Percentiles rank a stretch among this genome's conserved stretches.
phyloP scores from a whole-genome alignment of 345 rosid species.

The Eucalyptus guilfoylei region DNA sequence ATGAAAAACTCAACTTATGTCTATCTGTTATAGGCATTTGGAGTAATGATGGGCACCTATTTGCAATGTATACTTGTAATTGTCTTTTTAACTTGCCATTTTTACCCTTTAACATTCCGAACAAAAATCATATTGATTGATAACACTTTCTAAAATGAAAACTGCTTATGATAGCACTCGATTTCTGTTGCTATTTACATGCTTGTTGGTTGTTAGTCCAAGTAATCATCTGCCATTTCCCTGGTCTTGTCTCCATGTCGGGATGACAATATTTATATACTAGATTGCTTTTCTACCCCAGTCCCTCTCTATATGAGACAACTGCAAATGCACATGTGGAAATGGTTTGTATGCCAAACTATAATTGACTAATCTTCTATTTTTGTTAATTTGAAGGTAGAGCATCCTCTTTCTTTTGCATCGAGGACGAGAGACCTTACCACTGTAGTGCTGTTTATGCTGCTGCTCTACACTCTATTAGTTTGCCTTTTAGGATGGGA shows the following conservation, averaged over 20 bases:
- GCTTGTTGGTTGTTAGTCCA: neutral
- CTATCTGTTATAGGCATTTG: neutral
- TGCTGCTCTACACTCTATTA: conserved; percentile 66
- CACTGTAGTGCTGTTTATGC: conserved; percentile 80
- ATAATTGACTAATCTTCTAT: neutral
- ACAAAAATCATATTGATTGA: neutral
- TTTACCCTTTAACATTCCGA: neutral
- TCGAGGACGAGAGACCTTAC: conserved; percentile 69
- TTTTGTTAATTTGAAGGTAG: conserved; percentile 30
- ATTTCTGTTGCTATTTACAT: neutral
- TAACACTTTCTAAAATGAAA: neutral
- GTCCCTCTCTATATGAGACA: neutral
- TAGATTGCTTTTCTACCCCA: neutral
- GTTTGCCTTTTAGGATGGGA: conserved; percentile 67
- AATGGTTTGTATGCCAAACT: neutral
- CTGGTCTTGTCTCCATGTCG: neutral
- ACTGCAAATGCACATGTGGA: neutral
- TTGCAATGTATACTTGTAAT: neutral
- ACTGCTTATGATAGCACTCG: neutral
- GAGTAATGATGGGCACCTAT: neutral
- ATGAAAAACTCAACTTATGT: neutral
- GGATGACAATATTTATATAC: neutral
- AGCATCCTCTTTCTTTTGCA: conserved; percentile 39
- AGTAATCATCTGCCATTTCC: neutral
- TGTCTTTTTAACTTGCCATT: neutral